These are phyloP conservation scores for Bromus sterilis DNA, from an alignment of 176 grass and related monocot genomes.

Conservation along the genomic window DNA sequence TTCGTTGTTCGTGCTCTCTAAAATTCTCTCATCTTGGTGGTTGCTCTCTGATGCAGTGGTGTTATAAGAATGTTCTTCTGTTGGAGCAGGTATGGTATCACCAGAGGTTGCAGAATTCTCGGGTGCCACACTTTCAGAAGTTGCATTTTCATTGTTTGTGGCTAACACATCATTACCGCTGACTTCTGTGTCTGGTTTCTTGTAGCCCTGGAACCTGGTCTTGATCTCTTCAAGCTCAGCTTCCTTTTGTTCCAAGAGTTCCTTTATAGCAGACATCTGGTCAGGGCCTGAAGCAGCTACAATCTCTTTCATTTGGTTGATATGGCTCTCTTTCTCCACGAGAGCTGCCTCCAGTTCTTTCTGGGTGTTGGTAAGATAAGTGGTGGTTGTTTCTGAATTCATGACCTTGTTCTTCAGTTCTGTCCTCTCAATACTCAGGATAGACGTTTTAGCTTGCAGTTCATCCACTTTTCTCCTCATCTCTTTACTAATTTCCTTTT, in stretches of 20 bases:
- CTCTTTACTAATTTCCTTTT: slow-evolving; percentile 55
- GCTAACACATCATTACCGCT: background rate
- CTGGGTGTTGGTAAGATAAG: slow-evolving; percentile 73
- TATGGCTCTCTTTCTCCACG: slow-evolving; percentile 78
- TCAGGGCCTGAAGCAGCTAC: slow-evolving; percentile 33
- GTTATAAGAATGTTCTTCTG: slow-evolving; percentile 25
- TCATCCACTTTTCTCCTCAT: slow-evolving; percentile 63
- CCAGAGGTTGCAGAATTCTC: slow-evolving; percentile 20
- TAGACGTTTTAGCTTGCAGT: slow-evolving; percentile 62
- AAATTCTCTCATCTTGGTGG: slow-evolving; percentile 20
- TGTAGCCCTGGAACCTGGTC: slow-evolving; percentile 5
- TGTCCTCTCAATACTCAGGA: slow-evolving; percentile 55
- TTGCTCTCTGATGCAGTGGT: slow-evolving; percentile 30
- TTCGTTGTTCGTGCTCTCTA: slow-evolving; percentile 10
- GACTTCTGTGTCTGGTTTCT: slow-evolving; percentile 18
- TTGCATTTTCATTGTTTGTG: slow-evolving; percentile 27
- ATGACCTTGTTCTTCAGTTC: slow-evolving; percentile 75
- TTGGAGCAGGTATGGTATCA: slow-evolving; percentile 10
- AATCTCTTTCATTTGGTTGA: slow-evolving; percentile 58
- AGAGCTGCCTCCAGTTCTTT: slow-evolving; percentile 81
- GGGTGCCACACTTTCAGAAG: background rate
- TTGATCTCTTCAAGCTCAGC: slow-evolving; percentile 61
- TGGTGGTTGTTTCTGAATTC: slow-evolving; percentile 60
- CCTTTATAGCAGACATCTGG: slow-evolving; percentile 35
- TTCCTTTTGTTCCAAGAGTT: slow-evolving; percentile 72